Conservation (phyloP, 2,329 filamentous ascomycete genomes). For the Xenosphaeropsis pyriputrescens region DNA sequence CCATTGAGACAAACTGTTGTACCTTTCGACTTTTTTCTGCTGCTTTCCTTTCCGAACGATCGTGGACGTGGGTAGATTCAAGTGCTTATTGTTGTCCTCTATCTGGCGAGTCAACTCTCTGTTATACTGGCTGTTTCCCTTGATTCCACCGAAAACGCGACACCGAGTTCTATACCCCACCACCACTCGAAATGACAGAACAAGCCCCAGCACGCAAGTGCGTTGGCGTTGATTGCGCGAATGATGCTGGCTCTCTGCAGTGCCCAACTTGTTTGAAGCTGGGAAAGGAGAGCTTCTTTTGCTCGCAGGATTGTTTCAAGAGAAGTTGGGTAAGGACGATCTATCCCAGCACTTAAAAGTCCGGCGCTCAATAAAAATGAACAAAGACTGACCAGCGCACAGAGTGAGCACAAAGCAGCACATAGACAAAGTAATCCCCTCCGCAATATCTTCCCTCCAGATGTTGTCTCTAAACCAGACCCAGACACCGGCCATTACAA, state of each 20-base stretch:
- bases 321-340: constrained; percentile 71
- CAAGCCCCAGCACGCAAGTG: constrained; percentile 52
- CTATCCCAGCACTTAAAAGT: background rate
- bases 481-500: constrained; percentile 83
- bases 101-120: too few species aligned
- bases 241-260: constrained; percentile 74
- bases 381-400: constrained; percentile 7
- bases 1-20: too few species aligned
- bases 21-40: too few species aligned
- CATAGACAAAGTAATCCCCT: constrained; percentile 74
- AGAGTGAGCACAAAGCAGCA: constrained; percentile 70
- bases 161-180: background rate
- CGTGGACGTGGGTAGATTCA: too few species aligned
- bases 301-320: constrained; percentile 98
- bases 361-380: background rate
- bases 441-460: constrained; percentile 60
- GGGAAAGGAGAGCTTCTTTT: constrained; percentile 86
- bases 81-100: too few species aligned
- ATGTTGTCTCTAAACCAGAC: constrained; percentile 80
- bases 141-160: background rate
- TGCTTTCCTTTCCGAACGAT: too few species aligned
- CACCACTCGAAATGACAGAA: constrained; percentile 12
- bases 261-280: constrained; percentile 92
- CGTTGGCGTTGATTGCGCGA: constrained; percentile 68
- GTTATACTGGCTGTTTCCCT: background rate